Base-by-base conservation (phyloP, 148 eudicot species). In the Silene uniflora region DNA sequence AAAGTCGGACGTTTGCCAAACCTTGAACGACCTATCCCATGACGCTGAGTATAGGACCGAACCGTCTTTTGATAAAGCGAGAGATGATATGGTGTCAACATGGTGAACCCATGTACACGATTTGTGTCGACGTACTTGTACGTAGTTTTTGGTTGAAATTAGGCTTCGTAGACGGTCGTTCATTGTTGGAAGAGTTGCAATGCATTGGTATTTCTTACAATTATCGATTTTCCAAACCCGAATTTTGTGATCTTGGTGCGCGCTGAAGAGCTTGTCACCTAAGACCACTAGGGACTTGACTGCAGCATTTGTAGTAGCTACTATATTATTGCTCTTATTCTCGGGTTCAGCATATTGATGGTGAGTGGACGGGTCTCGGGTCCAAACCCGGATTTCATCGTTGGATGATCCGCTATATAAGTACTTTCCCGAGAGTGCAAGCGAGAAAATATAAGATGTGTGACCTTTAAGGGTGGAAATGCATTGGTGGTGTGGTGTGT, bases 41-140 rank as follows among this genome's bases (percentile, higher is more conserved):
- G 98, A 93, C 3, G 77, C 93, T 0, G 98, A 93, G 83, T 88
- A 93, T 23, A 93, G 76, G 1, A 76, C 75, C 3, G 83, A 72
- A 59, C 88, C 92, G n/a, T 91, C 92, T 35, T 25, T 55, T 8
- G 92, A 83, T 19, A 87, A 19, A 16, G 93, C 88, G 21, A 93
- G 88, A 13, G 92, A 82, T 29, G 98, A 89, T 0, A 93, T 87
- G 0, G 92, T 78, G 84, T 93, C 98, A 10, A 88, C 92, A 55
- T 93, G 98, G 76, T 89, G 87, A 24, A 93, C 89, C 98, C 98
- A 93, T n/a, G 93, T 91, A 77, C 81, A 46, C 47, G 78, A 83
- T 81, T 86, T 87, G 86, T 91, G 83, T 19, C 93, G 77, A 59
- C 91, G 80, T 18, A 89, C 83, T 56, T 84, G 68, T 0, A 91